phyloP scores from a whole-genome alignment of 805 yeast species.

The Candida qinlingensis region DNA sequence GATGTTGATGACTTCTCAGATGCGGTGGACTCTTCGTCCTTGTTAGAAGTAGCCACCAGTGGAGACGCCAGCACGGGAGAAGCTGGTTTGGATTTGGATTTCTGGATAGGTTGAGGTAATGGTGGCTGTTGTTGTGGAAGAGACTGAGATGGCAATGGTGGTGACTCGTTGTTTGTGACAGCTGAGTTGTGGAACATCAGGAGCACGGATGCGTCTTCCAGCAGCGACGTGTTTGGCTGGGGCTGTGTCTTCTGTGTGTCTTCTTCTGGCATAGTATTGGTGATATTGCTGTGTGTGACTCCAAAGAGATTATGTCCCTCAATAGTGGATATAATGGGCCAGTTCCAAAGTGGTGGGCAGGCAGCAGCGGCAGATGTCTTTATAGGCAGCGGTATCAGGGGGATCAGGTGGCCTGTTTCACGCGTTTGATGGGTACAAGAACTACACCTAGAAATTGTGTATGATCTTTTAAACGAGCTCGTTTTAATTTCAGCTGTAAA shows the following conservation, averaged over 20 bases:
- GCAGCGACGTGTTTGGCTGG: constrained; percentile 23
- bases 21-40: neutral
- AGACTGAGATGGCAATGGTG: constrained; percentile 1
- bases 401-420: no score
- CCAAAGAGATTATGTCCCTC: neutral
- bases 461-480: neutral
- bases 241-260: neutral
- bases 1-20: constrained; percentile 2
- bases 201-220: constrained; percentile 58
- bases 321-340: neutral
- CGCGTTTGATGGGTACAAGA: no score
- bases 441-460: no score
- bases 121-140: neutral
- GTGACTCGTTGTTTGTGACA: constrained; percentile 21
- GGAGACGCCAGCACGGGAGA: constrained; percentile 15
- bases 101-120: neutral
- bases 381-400: no score
- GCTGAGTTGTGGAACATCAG: constrained; percentile 56
- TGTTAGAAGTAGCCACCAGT: neutral
- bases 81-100: constrained; percentile 23
- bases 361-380: no score
- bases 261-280: constrained; percentile 1
- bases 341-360: no score
- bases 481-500: neutral
- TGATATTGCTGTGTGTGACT: neutral